Percentiles rank a stretch among this genome's conserved stretches.
Conservation (phyloP, 2,329 filamentous ascomycete genomes). For the Pseudogymnoascus sp. region DNA sequence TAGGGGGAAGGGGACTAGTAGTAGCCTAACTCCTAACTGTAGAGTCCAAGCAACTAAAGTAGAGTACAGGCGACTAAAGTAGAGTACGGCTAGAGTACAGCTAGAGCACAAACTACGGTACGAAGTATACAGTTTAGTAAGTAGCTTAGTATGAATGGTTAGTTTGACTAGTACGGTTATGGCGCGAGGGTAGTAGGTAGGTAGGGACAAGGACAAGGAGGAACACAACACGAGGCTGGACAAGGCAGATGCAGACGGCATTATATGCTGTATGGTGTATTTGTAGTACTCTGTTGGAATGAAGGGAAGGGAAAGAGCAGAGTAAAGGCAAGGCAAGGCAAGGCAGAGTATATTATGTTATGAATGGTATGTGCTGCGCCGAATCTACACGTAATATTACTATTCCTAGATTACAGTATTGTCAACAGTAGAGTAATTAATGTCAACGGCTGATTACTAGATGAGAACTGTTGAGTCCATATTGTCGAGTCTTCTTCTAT, state of each 20-base stretch:
- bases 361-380: neutral
- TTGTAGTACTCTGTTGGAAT: neutral
- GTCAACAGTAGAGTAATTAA: neutral
- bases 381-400: neutral
- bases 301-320: neutral
- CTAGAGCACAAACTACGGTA: neutral
- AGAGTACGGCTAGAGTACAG: neutral
- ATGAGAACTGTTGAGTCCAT: neutral
- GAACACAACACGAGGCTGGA: neutral
- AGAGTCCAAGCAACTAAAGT: neutral
- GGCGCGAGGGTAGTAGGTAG: too few relatives aligned
- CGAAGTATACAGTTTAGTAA: neutral
- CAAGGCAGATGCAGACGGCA: neutral
- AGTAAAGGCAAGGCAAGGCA: neutral
- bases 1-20: neutral
- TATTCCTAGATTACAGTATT: neutral
- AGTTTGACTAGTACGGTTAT: neutral
- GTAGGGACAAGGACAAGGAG: neutral
- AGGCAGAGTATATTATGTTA: neutral
- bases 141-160: neutral
- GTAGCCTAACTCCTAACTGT: neutral
- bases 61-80: neutral
- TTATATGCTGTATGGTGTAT: neutral
- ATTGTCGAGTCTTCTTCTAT: neutral
- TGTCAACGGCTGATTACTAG: neutral